Base-by-base conservation (phyloP, 225 moss, liverwort and hornwort species). In the Sphagnum contortum region DNA sequence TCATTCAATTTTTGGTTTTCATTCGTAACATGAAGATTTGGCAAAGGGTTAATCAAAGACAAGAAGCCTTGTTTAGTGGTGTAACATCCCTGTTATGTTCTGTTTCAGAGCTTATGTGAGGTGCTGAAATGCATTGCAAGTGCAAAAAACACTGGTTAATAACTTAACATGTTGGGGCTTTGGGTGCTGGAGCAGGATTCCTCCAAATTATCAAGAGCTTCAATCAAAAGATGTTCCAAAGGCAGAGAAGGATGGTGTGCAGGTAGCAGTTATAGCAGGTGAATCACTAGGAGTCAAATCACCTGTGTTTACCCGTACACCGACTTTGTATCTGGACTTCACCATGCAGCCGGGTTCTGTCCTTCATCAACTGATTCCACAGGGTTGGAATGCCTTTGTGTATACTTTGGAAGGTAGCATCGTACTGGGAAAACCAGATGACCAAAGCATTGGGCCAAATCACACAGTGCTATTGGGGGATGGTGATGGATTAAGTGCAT, bases 261-360 rank as follows among this genome's bases (percentile, higher is more conserved):
- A 76, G 57, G 94, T 94, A 5, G 79, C 88, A 51, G 80, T 94
- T 12, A 91, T 94, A 9, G 94, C 94, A 44, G 94, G 94, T 45
- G 94, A 94, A 64, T 91, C 91, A 5, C 84, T 87, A 5, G 89
- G 87, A 57, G 69, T 71, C 14, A 83, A 85, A 68, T 91, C 94
- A 2, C 79, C 87, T 0, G 89, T 94, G 6, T 94, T 87, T 65
- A 94, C 94, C 8, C 84, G 89, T 60, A 94, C 94, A 12, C 91
- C 94, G 10, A 91, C 94, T 47, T 84, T 91, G 83, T 94, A 91
- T 70, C 66, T 94, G 59, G 85, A 94, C 60, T 89, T 94, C 60
- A 85, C 85, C 7, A 57, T 94, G 13, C 87, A 91, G 56, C 88
- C 91, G 3, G 91, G 88, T 46, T 76, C 87, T 3, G 66, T 65